These are phyloP conservation scores for Cicer pinnatifidum DNA, from an alignment of 306 rosid genomes.

Conservation along the genomic window DNA sequence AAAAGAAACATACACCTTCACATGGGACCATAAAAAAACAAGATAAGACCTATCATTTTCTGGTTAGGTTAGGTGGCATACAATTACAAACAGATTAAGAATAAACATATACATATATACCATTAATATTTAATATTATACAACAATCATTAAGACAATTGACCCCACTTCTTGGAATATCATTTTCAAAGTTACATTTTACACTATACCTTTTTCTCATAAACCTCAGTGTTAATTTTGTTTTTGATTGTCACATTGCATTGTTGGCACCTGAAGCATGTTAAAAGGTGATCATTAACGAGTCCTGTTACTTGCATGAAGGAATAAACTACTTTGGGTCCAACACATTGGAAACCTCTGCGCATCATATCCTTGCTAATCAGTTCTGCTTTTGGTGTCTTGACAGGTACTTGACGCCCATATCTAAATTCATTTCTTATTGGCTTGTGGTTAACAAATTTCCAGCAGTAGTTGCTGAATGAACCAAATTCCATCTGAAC, in stretches of 20 bases:
- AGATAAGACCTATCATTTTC: conserved; percentile 39
- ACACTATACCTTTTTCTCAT: conserved; percentile 30
- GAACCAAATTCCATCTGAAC: conserved; percentile 83
- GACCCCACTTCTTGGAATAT: conserved; percentile 2
- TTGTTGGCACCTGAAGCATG: conserved; percentile 70
- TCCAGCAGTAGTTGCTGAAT: conserved; percentile 84
- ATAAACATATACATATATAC: conserved; percentile 18
- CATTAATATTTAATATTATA: background rate
- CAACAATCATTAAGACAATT: conserved; percentile 19
- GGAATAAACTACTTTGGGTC: conserved; percentile 83
- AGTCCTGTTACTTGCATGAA: conserved; percentile 92
- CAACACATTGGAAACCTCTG: conserved; percentile 95
- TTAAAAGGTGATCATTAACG: conserved; percentile 75
- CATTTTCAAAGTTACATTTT: background rate
- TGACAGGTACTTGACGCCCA: conserved; percentile 81
- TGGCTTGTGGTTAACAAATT: conserved; percentile 77
- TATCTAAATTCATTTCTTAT: conserved; percentile 70
- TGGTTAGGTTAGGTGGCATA: conserved; percentile 50
- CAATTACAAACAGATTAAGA: conserved; percentile 42
- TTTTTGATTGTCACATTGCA: conserved; percentile 48
- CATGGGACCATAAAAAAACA: conserved; percentile 33
- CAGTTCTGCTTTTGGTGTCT: conserved; percentile 83
- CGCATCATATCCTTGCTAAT: conserved; percentile 91
- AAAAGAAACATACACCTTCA: conserved; percentile 47
- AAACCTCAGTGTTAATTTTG: conserved; percentile 49